Conservation (phyloP, 345 rosid genomes). For the Aquilaria yunnanensis region DNA sequence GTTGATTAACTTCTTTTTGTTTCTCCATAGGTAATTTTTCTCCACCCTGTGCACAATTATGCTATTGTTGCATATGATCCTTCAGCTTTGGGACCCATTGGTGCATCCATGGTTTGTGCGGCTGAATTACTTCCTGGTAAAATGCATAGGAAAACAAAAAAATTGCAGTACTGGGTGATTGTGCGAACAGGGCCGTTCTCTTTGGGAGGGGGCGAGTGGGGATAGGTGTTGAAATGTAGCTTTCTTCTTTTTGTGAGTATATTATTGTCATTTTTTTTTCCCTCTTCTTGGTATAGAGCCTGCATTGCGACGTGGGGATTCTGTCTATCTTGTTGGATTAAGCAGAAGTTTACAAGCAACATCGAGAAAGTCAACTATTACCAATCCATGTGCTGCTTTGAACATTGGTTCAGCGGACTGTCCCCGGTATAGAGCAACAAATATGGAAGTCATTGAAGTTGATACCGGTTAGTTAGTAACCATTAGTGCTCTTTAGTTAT, state of each 20-base stretch:
- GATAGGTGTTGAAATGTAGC: neutral
- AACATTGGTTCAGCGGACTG: conserved; percentile 84
- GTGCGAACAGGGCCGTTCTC: neutral
- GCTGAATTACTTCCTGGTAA: conserved; percentile 87
- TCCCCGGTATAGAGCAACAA: conserved; percentile 93
- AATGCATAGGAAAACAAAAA: no score
- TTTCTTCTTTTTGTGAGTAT: neutral
- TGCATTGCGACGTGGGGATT: conserved; percentile 80
- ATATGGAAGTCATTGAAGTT: conserved; percentile 93
- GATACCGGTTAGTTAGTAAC: conserved; percentile 61
- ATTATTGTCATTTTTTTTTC: conserved; percentile 1
- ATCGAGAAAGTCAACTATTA: conserved; percentile 82
- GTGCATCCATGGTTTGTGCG: conserved; percentile 69
- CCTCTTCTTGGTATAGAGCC: conserved; percentile 51
- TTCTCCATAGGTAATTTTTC: conserved; percentile 74
- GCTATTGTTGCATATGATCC: conserved; percentile 93
- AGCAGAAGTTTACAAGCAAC: conserved; percentile 90
- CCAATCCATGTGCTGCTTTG: conserved; percentile 86
- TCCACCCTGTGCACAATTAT: conserved; percentile 95
- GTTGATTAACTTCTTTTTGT: conserved; percentile 20
- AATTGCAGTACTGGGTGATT: neutral
- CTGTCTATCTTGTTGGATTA: conserved; percentile 84
- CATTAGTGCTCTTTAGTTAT: conserved; percentile 6
- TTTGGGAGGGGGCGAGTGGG: neutral
- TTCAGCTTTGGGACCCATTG: conserved; percentile 60